phyloP scores from a whole-genome alignment of 2,329 filamentous ascomycete species.

The Escovopsis sp. region DNA sequence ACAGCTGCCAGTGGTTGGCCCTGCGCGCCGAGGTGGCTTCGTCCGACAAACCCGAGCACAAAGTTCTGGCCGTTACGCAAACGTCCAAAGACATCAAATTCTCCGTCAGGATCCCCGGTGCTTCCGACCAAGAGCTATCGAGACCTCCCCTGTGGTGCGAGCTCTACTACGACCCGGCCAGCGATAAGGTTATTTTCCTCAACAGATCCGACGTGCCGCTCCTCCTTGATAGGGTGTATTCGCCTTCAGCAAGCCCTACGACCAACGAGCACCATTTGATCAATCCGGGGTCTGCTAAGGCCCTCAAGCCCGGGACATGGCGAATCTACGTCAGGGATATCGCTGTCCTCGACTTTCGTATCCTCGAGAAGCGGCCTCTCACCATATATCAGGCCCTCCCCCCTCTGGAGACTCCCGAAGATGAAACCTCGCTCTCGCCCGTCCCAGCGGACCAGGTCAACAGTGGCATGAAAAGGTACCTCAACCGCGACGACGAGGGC shows the following conservation, averaged over 20 bases:
- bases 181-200: conserved; percentile 41
- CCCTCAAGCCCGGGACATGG: conserved; percentile 41
- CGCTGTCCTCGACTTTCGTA: conserved; percentile 42
- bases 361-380: conserved; percentile 39
- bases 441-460: conserved; percentile 17
- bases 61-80: conserved; percentile 45
- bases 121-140: conserved; percentile 25
- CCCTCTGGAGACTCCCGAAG: conserved; percentile 12
- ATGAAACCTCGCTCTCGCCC: conserved; percentile 11
- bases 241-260: conserved; percentile 22
- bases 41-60: conserved; percentile 37
- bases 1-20: conserved; percentile 42
- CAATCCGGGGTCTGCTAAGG: conserved; percentile 29
- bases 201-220: conserved; percentile 43
- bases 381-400: conserved; percentile 21
- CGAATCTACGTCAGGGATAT: conserved; percentile 34
- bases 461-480: conserved; percentile 36
- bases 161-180: conserved; percentile 44
- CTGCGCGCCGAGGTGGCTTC: conserved; percentile 39
- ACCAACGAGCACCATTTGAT: conserved; percentile 29
- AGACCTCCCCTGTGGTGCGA: conserved; percentile 43
- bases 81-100: conserved; percentile 46
- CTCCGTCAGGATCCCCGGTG: conserved; percentile 39
- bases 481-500: conserved; percentile 29
- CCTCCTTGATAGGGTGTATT: conserved; percentile 30